phyloP scores from a whole-genome alignment of 164 flowering plant species.

The Stephania cephalantha region DNA sequence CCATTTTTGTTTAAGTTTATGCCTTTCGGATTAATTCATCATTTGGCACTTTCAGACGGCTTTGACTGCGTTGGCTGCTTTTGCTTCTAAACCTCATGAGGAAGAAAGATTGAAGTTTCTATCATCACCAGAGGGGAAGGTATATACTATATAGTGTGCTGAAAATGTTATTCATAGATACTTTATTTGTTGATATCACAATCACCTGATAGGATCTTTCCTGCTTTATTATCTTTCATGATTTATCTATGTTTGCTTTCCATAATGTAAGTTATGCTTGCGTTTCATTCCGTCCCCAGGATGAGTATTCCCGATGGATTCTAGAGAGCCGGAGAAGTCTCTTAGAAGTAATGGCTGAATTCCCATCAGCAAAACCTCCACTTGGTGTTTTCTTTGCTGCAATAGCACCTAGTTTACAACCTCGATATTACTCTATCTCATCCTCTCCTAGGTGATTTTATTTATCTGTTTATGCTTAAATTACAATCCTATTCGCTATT shows the following conservation, averaged over 20 bases:
- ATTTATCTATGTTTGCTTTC: not conserved
- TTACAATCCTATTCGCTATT: not conserved
- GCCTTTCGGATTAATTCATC: not conserved
- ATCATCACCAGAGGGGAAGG: constrained; percentile 82
- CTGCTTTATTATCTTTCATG: constrained; percentile 2
- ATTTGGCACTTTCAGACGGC: constrained; percentile 43
- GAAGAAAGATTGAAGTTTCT: constrained; percentile 60
- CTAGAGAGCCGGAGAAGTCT: constrained; percentile 85
- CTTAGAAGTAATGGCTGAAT: constrained; percentile 87
- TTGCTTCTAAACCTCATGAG: constrained; percentile 66
- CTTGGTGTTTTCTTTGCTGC: constrained; percentile 93
- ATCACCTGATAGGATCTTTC: not conserved
- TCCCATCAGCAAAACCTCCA: constrained; percentile 90
- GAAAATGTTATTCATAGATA: not conserved
- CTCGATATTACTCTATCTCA: constrained; percentile 88
- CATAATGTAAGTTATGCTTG: not conserved
- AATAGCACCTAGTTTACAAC: constrained; percentile 79
- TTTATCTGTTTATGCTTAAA: not conserved
- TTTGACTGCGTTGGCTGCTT: constrained; percentile 68
- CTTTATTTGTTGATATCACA: not conserved
- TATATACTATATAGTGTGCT: constrained; percentile 33
- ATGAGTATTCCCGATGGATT: constrained; percentile 82
- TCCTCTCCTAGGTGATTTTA: constrained; percentile 71
- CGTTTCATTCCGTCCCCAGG: constrained; percentile 29
- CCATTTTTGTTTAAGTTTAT: not conserved